A percentile compares a stretch with the other conserved stretches of the same genome.
Conservation (phyloP, 208 protist species). For the Leptomonas pyrrhocoris region DNA sequence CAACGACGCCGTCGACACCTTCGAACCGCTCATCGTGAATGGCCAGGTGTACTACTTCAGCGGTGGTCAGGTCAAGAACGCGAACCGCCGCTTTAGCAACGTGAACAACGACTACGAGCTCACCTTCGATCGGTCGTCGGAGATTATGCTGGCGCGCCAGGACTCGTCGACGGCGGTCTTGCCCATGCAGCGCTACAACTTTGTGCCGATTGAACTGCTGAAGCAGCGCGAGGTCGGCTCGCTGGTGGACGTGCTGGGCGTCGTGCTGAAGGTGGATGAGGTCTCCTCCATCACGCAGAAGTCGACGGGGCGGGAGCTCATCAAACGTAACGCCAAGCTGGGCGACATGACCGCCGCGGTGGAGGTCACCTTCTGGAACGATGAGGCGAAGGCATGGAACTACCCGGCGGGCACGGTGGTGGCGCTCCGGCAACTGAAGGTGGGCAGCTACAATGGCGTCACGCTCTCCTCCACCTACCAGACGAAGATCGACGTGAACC, state of each 20-base stretch:
- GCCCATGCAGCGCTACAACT: constrained; percentile 88
- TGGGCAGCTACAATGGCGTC: constrained; percentile 87
- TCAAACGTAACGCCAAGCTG: constrained; percentile 83
- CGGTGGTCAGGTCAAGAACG: constrained; percentile 92
- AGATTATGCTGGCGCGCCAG: constrained; percentile 75
- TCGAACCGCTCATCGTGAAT: constrained; percentile 85
- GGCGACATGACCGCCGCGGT: constrained; percentile 80
- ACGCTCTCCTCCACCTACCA: constrained; percentile 84
- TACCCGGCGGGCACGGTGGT: constrained; percentile 73
- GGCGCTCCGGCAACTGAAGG: constrained; percentile 83
- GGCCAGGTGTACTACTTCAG: constrained; percentile 93
- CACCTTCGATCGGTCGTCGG: constrained; percentile 80
- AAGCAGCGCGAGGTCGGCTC: constrained; percentile 88
- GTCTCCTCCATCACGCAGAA: constrained; percentile 78
- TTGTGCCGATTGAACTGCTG: constrained; percentile 85
- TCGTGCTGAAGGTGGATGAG: constrained; percentile 79
- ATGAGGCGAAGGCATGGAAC: constrained; percentile 77
- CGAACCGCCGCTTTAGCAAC: constrained; percentile 90
- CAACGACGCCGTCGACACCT: constrained; percentile 91
- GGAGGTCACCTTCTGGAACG: constrained; percentile 91
- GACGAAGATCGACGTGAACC: constrained; percentile 85
- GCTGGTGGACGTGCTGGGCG: constrained; percentile 83
- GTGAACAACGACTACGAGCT: constrained; percentile 95
- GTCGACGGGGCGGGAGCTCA: constrained; percentile 80
- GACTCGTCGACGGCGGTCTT: constrained; percentile 52